phyloP scores from a whole-genome alignment of 306 rosid species.

The Oxytropis ochrocephala region DNA sequence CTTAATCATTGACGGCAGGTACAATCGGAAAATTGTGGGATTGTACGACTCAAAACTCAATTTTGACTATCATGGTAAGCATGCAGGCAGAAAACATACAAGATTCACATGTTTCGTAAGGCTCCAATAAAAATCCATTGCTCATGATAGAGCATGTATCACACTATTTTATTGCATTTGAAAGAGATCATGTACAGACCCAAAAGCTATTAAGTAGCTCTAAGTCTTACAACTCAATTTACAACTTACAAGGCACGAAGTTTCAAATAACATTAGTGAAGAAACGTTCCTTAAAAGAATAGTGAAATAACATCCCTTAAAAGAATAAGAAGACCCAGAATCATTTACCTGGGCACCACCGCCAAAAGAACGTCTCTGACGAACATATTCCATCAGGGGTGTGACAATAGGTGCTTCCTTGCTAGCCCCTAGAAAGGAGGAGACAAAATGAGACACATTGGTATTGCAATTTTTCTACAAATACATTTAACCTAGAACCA shows the following conservation, averaged over 20 bases:
- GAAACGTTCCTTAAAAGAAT: neutral
- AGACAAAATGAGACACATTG: neutral
- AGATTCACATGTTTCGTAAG: neutral
- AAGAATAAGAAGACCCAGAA: neutral
- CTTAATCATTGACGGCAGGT: too few species aligned
- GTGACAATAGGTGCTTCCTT: slow-evolving; percentile 78
- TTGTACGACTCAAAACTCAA: too few species aligned
- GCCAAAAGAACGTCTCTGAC: slow-evolving; percentile 61
- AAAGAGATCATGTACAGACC: neutral
- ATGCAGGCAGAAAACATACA: neutral
- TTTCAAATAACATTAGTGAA: neutral
- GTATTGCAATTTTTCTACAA: neutral
- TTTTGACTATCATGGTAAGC: too few species aligned
- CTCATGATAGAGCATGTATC: neutral
- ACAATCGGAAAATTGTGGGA: too few species aligned
- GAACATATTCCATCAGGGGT: slow-evolving; percentile 89
- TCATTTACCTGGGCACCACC: slow-evolving; percentile 63
- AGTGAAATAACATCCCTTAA: too few species aligned
- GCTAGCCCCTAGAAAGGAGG: slow-evolving; percentile 48
- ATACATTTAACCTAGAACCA: neutral
- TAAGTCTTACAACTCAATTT: neutral
- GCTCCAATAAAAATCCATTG: neutral
- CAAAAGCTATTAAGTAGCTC: neutral
- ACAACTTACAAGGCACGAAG: neutral
- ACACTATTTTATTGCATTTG: neutral